Conservation (phyloP, 2,329 filamentous ascomycete species). For the Colletotrichum sp. region DNA sequence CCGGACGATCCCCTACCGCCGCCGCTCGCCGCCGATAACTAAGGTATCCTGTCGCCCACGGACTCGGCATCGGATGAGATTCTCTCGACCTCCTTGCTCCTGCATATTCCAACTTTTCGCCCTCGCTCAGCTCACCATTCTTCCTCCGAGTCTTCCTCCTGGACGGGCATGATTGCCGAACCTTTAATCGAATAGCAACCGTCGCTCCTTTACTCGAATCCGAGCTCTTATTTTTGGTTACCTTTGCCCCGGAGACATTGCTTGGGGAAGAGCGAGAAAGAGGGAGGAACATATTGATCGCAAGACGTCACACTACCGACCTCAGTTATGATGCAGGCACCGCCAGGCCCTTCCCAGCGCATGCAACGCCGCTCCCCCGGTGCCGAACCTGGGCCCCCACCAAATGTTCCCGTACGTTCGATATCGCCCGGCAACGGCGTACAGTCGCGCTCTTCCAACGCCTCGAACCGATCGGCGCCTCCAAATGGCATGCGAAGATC, state of each 20-base stretch:
- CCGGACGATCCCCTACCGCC: background rate
- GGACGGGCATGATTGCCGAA: background rate
- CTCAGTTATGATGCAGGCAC: constrained; percentile 52
- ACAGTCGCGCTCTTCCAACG: constrained; percentile 68
- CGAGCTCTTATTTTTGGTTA: background rate
- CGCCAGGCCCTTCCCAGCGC: constrained; percentile 56
- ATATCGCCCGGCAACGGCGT: constrained; percentile 65
- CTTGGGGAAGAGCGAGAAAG: constrained; percentile 3
- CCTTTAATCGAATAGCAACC: background rate
- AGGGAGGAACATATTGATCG: background rate
- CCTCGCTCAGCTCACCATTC: background rate
- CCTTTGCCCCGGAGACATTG: background rate
- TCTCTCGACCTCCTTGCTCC: background rate
- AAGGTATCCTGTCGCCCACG: background rate
- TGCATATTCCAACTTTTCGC: background rate
- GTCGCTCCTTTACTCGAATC: background rate
- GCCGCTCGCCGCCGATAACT: background rate
- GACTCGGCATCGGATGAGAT: background rate
- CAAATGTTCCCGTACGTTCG: constrained; percentile 58
- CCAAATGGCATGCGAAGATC: constrained; percentile 49
- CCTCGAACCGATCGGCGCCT: constrained; percentile 66
- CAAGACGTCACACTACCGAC: background rate
- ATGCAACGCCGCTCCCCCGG: constrained; percentile 69
- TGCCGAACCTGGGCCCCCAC: constrained; percentile 63
- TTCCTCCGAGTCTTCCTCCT: background rate